Conservation (phyloP, 345 rosid genomes). For the Sisymbrium irio region DNA sequence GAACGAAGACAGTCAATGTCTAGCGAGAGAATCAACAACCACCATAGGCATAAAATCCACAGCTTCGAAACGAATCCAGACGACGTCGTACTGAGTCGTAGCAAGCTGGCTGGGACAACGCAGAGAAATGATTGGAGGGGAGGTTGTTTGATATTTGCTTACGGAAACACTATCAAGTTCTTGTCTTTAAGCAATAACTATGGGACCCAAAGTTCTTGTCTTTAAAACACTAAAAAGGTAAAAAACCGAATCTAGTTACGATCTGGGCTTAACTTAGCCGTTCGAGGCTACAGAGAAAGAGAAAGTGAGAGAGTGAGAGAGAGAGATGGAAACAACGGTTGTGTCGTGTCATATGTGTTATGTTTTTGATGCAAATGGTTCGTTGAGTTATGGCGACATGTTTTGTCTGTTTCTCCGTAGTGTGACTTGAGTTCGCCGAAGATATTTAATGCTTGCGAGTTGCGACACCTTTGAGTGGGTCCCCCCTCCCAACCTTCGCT, state of each 20-base stretch:
- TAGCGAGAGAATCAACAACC: conserved; percentile 12
- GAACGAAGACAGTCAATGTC: not conserved
- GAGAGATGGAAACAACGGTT: conserved; percentile 11
- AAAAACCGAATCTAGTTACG: conserved; percentile 9
- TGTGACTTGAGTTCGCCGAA: conserved; percentile 16
- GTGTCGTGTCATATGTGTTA: conserved; percentile 16
- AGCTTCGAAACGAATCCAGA: not conserved
- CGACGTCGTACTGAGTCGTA: conserved; percentile 22
- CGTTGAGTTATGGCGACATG: conserved; percentile 36
- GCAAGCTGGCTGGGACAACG: conserved; percentile 15
- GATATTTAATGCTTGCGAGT: conserved; percentile 22
- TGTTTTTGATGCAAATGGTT: conserved; percentile 14
- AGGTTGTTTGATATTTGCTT: conserved; percentile 13
- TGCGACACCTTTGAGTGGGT: conserved; percentile 28
- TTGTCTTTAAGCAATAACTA: conserved; percentile 25
- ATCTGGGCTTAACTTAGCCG: conserved; percentile 16
- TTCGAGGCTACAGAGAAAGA: not conserved
- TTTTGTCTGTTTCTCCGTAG: conserved; percentile 29
- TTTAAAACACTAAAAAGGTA: not conserved
- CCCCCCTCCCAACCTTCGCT: conserved; percentile 26
- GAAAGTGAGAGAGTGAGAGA: conserved; percentile 8
- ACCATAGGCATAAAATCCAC: conserved; percentile 25
- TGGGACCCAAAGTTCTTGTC: conserved; percentile 19
- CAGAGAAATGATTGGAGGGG: conserved; percentile 18
- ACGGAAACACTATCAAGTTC: not conserved